Conservation (phyloP, 305 asterid species). For the Solanum chacoense region DNA sequence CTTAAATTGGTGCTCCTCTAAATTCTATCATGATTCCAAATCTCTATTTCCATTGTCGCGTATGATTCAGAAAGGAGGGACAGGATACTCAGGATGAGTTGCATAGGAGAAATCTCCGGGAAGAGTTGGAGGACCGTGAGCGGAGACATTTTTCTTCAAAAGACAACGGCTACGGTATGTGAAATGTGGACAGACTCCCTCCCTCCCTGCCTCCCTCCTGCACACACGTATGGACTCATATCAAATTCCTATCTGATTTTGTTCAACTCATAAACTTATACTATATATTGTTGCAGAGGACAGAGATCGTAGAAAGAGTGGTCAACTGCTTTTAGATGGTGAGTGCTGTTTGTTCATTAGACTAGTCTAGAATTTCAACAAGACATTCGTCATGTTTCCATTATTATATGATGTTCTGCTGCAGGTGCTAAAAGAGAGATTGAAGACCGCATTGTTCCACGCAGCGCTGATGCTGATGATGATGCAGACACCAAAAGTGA, state of each 20-base stretch:
- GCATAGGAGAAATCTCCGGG: conserved; percentile 66
- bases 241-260: neutral
- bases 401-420: neutral
- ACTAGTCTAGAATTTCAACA: neutral
- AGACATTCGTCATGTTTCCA: neutral
- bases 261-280: neutral
- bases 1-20: neutral
- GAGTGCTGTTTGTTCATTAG: conserved; percentile 4
- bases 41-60: neutral
- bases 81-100: conserved; percentile 82
- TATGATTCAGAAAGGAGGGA: conserved; percentile 58
- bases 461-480: conserved; percentile 80
- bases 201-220: neutral
- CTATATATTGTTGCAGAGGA: conserved; percentile 22
- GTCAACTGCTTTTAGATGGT: conserved; percentile 84
- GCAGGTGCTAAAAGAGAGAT: conserved; percentile 62
- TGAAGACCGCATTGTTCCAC: conserved; percentile 69
- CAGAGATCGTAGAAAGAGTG: conserved; percentile 40
- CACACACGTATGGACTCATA: neutral
- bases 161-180: conserved; percentile 30
- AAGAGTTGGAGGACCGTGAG: conserved; percentile 77
- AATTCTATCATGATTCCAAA: neutral
- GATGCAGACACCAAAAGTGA: conserved; percentile 53
- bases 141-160: conserved; percentile 68
- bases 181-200: neutral